Percentiles rank a stretch among this genome's conserved stretches.
Conservation (phyloP, 345 rosid genomes). For the Salix suchowensis region DNA sequence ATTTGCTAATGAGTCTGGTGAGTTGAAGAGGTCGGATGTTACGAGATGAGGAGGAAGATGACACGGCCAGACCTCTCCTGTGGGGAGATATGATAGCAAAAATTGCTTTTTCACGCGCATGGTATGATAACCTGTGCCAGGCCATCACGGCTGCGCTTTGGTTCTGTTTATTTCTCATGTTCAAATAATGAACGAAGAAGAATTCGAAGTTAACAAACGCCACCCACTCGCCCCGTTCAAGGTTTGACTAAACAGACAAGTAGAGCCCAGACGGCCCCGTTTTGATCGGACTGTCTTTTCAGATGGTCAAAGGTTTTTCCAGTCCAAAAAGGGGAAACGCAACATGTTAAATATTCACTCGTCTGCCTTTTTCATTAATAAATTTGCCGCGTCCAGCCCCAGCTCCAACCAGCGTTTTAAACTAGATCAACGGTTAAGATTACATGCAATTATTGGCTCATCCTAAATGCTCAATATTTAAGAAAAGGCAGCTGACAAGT, state of each 20-base stretch:
- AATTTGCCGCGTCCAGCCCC: no score
- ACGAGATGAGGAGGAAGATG: no score
- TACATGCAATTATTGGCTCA: background rate
- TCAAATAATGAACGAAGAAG: background rate
- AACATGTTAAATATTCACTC: background rate
- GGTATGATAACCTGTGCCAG: no score
- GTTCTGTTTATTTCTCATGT: background rate
- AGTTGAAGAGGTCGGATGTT: no score
- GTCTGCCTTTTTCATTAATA: no score
- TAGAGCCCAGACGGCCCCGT: background rate
- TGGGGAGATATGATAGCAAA: no score
- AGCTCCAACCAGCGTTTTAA: no score
- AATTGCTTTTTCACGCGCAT: no score
- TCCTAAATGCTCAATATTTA: background rate
- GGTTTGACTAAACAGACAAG: background rate
- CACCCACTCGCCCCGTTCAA: background rate
- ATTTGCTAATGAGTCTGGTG: no score
- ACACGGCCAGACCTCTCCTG: no score
- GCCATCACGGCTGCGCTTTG: background rate
- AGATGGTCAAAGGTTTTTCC: background rate
- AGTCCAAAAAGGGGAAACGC: background rate
- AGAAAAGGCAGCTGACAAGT: background rate
- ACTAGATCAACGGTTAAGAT: no score
- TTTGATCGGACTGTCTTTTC: background rate
- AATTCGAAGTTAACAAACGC: background rate